Base-by-base conservation (phyloP, 2,329 filamentous ascomycete species). In the Torrubiella hemipterigena region DNA sequence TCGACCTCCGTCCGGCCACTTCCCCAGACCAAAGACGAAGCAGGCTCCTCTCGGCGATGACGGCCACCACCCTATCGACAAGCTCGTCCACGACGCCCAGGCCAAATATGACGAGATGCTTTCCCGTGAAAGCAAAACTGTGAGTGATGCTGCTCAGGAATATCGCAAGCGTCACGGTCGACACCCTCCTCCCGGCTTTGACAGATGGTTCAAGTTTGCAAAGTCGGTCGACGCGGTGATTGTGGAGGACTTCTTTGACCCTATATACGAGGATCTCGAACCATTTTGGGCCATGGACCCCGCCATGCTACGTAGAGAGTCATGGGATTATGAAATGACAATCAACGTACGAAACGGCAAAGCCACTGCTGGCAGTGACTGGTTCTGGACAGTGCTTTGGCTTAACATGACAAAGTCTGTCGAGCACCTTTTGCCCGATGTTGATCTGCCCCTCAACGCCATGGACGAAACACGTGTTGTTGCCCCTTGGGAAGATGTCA, bases 401-500 rank as follows among this genome's bases (percentile, higher is more conserved):
- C 49, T 67, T 19, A 50, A 65, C 30, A 55, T 74, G 55, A 56
- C 71, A 42, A 54, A 61, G 35, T 61, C 62, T 0, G 59, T 75
- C n/a, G 61, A 68, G 38, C 53, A 66, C 23, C 37, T 69, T 32
- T 54, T 81, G 12, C 76, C 76, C 2, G 75, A 81, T 42, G 74
- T 81, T 67, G 75, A 80, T 37, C 63, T 81, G 35, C 65, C 76
- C 1, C 59, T 80, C 36, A 81, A 81, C 39, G 61, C 68, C 19
- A 73, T 80, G 65, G 77, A 81, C 42, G 75, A 81, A 45, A 76
- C 76, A 23, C 61, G 76, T 17, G 45, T 81, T 7, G 64, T 80
- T 10, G 69, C 72, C 3, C 67, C 74, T 4, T 78, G 67, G 63
- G 74, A 81, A 44, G 65, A 73, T 6, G 67, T 81, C 30, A 54